A percentile compares a stretch with the other conserved stretches of the same genome.
Evolutionary conservation across 345 rosid genomes (phyloP).

Genomic region (Boechera stricta): DNA sequence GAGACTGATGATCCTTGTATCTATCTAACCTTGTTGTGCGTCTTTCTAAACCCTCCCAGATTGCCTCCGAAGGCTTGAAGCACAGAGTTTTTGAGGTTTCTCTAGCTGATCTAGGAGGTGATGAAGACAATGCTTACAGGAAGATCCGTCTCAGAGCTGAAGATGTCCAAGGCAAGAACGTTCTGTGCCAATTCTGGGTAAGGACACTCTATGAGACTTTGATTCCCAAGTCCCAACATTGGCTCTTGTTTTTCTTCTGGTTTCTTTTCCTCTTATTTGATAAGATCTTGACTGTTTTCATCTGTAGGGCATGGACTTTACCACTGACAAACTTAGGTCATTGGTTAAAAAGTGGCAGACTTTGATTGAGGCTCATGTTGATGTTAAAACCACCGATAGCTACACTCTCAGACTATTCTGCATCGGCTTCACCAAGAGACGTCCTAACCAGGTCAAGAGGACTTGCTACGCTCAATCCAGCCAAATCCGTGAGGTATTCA

Average conservation of each 20-base stretch:
- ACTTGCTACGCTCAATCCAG: slow-evolving; percentile 97
- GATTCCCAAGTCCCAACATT: not conserved
- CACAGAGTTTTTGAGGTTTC: slow-evolving; percentile 93
- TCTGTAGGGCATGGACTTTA: slow-evolving; percentile 73
- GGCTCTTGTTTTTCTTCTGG: not conserved
- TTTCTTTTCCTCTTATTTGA: not conserved
- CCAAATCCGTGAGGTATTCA: slow-evolving; percentile 72
- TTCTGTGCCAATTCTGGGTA: slow-evolving; percentile 96
- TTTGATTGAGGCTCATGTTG: slow-evolving; percentile 90
- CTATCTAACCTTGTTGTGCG: not conserved
- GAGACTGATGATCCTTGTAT: not conserved
- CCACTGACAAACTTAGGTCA: slow-evolving; percentile 94
- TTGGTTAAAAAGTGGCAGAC: slow-evolving; percentile 97
- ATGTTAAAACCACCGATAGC: slow-evolving; percentile 93
- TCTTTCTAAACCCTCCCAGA: slow-evolving; percentile 44
- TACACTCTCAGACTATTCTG: slow-evolving; percentile 90
- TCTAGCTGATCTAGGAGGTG: slow-evolving; percentile 83
- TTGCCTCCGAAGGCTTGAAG: slow-evolving; percentile 96
- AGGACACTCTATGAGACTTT: not conserved
- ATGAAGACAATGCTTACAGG: slow-evolving; percentile 86
- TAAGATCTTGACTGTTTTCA: not conserved
- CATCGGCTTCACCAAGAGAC: slow-evolving; percentile 92
- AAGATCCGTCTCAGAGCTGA: slow-evolving; percentile 95
- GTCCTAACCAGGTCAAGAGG: slow-evolving; percentile 91
- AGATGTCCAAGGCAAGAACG: slow-evolving; percentile 92